These are phyloP conservation scores for Powellomyces hirtus DNA, from an alignment of 192 early-diverging fungal genomes.

Conservation along the genomic window DNA sequence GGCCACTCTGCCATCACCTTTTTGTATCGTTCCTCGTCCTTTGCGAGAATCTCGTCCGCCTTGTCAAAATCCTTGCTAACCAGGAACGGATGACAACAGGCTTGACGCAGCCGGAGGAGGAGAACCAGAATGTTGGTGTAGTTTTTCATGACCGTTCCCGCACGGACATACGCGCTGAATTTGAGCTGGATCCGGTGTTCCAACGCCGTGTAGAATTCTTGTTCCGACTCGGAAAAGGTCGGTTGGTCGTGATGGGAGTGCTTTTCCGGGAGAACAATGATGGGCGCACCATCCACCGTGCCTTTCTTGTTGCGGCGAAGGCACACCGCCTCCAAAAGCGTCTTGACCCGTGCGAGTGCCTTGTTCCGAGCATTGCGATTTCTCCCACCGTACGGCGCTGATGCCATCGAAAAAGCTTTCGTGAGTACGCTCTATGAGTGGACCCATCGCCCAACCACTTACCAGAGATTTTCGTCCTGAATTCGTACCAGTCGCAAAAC, in stretches of 20 bases:
- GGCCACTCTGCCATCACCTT: not conserved
- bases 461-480: not conserved
- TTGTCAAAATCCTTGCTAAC: not conserved
- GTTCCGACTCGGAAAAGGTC: conserved; percentile 53
- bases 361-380: not conserved
- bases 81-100: not conserved
- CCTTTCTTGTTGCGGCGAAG: conserved; percentile 70
- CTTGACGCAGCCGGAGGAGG: conserved; percentile 29
- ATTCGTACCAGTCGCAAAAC: conserved; percentile 39
- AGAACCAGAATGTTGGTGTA: conserved; percentile 38
- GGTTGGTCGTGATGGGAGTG: conserved; percentile 40
- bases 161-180: not conserved
- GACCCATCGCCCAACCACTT: too few relatives aligned
- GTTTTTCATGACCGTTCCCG: conserved; percentile 17
- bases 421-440: too few relatives aligned
- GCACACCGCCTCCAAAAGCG: conserved; percentile 21
- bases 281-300: conserved; percentile 58
- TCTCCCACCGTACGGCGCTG: not conserved
- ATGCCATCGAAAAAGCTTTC: too few relatives aligned
- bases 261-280: conserved; percentile 60
- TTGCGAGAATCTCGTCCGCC: not conserved
- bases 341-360: not conserved
- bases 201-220: conserved; percentile 58
- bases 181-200: conserved; percentile 23
- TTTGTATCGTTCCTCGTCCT: not conserved